Evolutionary conservation across 371 early-diverging fungal species (phyloP), one percentile per base, ranked within the genome.

Genomic region (Catenaria anguillulae): DNA sequence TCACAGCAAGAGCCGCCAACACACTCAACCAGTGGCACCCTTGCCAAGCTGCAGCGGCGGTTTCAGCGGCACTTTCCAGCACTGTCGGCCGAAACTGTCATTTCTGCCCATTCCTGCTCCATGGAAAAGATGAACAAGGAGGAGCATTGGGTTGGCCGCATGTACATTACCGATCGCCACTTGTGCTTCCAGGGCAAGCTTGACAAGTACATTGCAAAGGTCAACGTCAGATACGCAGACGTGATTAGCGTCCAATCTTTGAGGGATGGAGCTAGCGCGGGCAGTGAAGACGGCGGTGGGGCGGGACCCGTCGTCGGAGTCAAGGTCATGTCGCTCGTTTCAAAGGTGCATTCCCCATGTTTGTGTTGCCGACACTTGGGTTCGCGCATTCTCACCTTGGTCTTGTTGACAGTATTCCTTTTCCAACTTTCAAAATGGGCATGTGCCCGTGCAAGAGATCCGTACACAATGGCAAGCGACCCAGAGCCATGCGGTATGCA

Each of bases 41-140:
- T n/a, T n/a, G 10, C 52, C 52, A 50, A 50, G 17, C 29, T 50
- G 15, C 52, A 50, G 52, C 52, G 52, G 21, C 52, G 52, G 52
- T 50, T 50, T 23, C 29, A 8, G 15, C 26, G 29, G 29, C 29
- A 50, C 26, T 50, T 50, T 29, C 52, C 52, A 31, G 29, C 52
- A 2, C 52, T 50, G 29, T 26, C 19, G 12, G 31, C 6, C 33
- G 52, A 50, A 8, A 10, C 6, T 1, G 52, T 50, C 29, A 15
- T 15, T 15, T 50, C 29, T 26, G 52, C 52, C 13, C 31, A 50
- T 31, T 12, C 26, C 15, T 50, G 52, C 17, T 26, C 52, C 52
- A 40, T 40, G 40, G 40, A 40, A 40, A 40, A 40, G n/a, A 46
- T 46, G 46, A 24, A 46, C 21, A 46, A 46, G 52, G 52, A 50